Evolutionary conservation across 2,329 filamentous ascomycete species (phyloP).

Genomic region (Fusarium gaditjirri): DNA sequence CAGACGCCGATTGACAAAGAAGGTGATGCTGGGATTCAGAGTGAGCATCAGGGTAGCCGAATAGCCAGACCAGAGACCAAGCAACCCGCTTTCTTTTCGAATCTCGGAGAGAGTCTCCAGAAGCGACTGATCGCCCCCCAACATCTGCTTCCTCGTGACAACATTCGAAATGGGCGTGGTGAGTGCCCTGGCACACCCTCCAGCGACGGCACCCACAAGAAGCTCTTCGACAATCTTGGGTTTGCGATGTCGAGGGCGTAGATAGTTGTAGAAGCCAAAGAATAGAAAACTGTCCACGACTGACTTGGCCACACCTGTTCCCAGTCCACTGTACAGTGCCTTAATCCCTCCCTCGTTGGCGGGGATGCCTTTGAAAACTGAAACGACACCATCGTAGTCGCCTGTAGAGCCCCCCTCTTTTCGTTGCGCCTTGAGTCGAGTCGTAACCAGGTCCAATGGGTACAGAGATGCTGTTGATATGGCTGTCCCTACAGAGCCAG

Average conservation of each 20-base stretch:
- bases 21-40: conserved; percentile 86
- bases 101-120: conserved; percentile 73
- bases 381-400: conserved; percentile 72
- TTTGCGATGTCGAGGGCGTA: conserved; percentile 53
- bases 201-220: conserved; percentile 76
- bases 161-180: conserved; percentile 86
- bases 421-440: conserved; percentile 82
- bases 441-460: conserved; percentile 83
- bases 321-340: conserved; percentile 76
- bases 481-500: conserved; percentile 81
- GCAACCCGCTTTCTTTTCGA: conserved; percentile 72
- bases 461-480: conserved; percentile 83
- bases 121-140: conserved; percentile 56
- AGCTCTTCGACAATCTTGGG: conserved; percentile 78
- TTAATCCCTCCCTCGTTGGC: conserved; percentile 73
- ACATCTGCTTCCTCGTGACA: conserved; percentile 83
- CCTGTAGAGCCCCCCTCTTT: conserved; percentile 58
- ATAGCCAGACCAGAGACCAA: conserved; percentile 89
- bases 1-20: conserved; percentile 81
- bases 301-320: conserved; percentile 73
- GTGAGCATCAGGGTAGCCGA: conserved; percentile 82
- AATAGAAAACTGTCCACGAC: conserved; percentile 84
- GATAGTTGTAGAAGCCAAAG: conserved; percentile 80
- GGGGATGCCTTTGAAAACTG: conserved; percentile 78
- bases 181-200: conserved; percentile 77